These are phyloP conservation scores for Candida morakotiae DNA, from an alignment of 805 yeast genomes.

Conservation along the genomic window DNA sequence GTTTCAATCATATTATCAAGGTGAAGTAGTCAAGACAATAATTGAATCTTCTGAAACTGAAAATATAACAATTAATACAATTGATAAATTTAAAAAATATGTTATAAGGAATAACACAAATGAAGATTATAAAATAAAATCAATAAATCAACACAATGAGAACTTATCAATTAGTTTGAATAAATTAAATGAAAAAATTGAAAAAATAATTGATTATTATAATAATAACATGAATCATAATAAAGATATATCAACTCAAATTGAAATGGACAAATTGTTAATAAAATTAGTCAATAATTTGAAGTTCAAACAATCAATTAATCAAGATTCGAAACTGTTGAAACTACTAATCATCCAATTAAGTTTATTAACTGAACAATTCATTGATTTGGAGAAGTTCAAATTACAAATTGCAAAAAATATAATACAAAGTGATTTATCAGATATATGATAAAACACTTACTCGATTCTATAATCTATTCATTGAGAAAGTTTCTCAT, in stretches of 20 bases:
- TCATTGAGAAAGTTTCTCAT: no score
- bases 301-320: neutral
- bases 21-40: constrained; percentile 10
- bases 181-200: constrained; percentile 21
- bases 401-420: constrained; percentile 12
- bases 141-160: constrained; percentile 7
- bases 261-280: constrained; percentile 19
- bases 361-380: constrained; percentile 27
- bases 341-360: constrained; percentile 24
- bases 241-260: constrained; percentile 5
- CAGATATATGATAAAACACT: no score
- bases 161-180: constrained; percentile 7
- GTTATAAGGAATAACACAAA: constrained; percentile 8
- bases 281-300: constrained; percentile 16
- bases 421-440: neutral
- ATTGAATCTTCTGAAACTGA: constrained; percentile 28
- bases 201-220: constrained; percentile 17
- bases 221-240: constrained; percentile 3
- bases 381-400: constrained; percentile 19
- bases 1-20: constrained; percentile 2
- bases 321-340: neutral
- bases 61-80: constrained; percentile 27
- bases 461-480: no score
- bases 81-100: constrained; percentile 24
- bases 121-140: constrained; percentile 1